These are phyloP conservation scores for thale cress (Arabidopsis thaliana) DNA, from an alignment of 345 rosid genomes.

Conservation along the genomic window TAIR10.1 NC_003074.8:4634501-4635000, in stretches of 20 bases:
- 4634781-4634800: conserved; percentile 44
- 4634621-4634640: background rate
- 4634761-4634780: conserved; percentile 47
- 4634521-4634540: background rate
- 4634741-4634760: conserved; percentile 23
- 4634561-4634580: background rate
- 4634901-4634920: conserved; percentile 19
- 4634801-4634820: conserved; percentile 35
- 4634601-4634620: conserved; percentile 8
- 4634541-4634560: conserved; percentile 18
- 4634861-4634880: background rate
- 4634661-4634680: background rate
- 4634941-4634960: conserved; percentile 40
- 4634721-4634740: conserved; percentile 24
- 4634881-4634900: background rate
- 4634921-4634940: background rate
- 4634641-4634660: background rate
- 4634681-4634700: background rate
- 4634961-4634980: conserved; percentile 1
- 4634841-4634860: background rate
- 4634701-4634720: background rate
- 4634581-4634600: background rate
- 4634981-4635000: background rate
- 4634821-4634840: background rate
- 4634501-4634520: background rate